phyloP scores from a whole-genome alignment of 2,329 filamentous ascomycete species.

The Acephala macrosclerotiorum region DNA sequence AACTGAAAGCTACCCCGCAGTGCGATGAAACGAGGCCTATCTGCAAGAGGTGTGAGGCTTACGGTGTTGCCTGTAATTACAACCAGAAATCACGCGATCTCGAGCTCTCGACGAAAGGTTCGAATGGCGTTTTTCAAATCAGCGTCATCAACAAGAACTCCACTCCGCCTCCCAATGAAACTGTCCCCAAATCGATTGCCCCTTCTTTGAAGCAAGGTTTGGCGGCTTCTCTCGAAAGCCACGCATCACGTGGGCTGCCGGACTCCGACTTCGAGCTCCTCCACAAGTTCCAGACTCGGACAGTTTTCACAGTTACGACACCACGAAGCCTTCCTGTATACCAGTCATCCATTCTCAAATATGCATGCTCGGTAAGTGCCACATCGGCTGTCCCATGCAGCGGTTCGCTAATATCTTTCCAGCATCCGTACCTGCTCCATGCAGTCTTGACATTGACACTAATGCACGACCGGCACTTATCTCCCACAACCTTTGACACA shows the following conservation, averaged over 20 bases:
- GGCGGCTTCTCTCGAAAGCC: conserved; percentile 1
- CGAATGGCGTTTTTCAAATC: not conserved
- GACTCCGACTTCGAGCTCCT: conserved; percentile 33
- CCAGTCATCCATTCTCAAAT: conserved; percentile 45
- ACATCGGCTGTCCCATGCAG: not conserved
- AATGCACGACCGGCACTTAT: conserved; percentile 58
- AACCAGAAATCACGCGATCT: conserved; percentile 43
- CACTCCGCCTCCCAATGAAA: not conserved
- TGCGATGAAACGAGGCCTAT: conserved; percentile 60
- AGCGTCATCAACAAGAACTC: conserved; percentile 1
- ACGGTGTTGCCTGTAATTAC: conserved; percentile 58
- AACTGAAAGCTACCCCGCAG: conserved; percentile 41
- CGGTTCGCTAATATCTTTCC: not conserved
- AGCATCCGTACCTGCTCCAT: conserved; percentile 54
- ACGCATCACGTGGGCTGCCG: not conserved
- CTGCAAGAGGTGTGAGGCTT: conserved; percentile 56
- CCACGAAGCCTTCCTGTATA: conserved; percentile 44
- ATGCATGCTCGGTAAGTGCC: conserved; percentile 50
- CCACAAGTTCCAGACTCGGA: conserved; percentile 52
- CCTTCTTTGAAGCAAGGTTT: conserved; percentile 5
- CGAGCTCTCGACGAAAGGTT: conserved; percentile 32
- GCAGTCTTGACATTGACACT: conserved; percentile 58
- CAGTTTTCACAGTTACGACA: conserved; percentile 50
- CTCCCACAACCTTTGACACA: conserved; percentile 14
- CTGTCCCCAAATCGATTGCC: not conserved